A percentile compares a stretch with the other conserved stretches of the same genome.
Evolutionary conservation across 163 green algal species (phyloP).

Genomic region (Coccomyxa subellipsoidea): DNA sequence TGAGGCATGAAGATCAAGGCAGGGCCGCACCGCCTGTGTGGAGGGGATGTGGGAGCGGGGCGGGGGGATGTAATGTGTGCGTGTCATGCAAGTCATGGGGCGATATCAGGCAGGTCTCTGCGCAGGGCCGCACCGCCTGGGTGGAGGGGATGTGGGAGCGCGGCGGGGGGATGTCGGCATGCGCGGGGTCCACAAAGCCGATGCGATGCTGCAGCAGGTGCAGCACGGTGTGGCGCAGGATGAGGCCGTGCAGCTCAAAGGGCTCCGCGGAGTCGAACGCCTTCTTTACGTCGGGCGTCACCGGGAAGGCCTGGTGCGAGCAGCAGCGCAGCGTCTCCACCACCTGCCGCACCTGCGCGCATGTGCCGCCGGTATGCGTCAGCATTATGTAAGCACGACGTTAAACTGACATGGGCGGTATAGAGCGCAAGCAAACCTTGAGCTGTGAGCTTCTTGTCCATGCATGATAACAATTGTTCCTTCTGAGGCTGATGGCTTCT

Average conservation of each 20-base stretch:
- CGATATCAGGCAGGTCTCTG: too few species aligned
- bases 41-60: conserved; percentile 24
- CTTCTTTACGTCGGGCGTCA: conserved; percentile 28
- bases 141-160: conserved; percentile 31
- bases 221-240: conserved; percentile 28
- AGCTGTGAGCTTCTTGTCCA: too few species aligned
- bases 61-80: conserved; percentile 17
- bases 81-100: too few species aligned
- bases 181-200: conserved; percentile 12
- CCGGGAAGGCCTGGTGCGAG: conserved; percentile 39
- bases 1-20: not conserved
- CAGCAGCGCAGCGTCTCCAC: conserved; percentile 41
- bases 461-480: too few species aligned
- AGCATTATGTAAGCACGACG: not conserved
- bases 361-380: not conserved
- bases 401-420: not conserved
- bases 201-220: conserved; percentile 28
- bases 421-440: not conserved
- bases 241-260: conserved; percentile 33
- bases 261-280: conserved; percentile 33
- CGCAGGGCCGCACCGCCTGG: conserved; percentile 19
- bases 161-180: conserved; percentile 19
- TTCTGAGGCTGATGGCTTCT: too few species aligned
- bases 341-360: conserved; percentile 29
- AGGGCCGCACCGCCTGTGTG: conserved; percentile 23